Evolutionary conservation across 768 basidiomycete genomes (phyloP).

Genomic region (Tylopilus intermedius): DNA sequence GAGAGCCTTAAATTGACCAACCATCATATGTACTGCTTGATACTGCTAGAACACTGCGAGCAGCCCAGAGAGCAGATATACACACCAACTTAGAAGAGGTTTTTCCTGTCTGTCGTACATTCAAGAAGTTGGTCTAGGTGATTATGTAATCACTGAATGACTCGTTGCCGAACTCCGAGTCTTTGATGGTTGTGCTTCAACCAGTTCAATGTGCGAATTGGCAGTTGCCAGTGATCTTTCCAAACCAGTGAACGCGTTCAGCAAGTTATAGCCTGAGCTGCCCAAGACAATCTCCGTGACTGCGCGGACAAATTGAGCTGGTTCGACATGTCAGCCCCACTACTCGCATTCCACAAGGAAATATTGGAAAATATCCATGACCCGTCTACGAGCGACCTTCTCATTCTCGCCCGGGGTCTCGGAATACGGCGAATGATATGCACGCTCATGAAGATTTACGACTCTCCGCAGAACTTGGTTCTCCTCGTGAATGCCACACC

Average conservation of each 20-base stretch:
- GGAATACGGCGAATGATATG: slow-evolving; percentile 81
- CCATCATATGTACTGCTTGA: no score
- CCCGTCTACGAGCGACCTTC: slow-evolving; percentile 65
- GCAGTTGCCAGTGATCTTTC: not conserved
- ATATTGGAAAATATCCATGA: slow-evolving; percentile 69
- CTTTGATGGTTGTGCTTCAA: no score
- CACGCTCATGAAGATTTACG: slow-evolving; percentile 88
- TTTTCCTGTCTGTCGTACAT: not conserved
- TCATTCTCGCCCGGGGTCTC: slow-evolving; percentile 84
- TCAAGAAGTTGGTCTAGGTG: not conserved
- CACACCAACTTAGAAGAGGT: no score
- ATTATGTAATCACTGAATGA: not conserved
- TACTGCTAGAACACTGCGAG: no score
- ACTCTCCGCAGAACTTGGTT: slow-evolving; percentile 77
- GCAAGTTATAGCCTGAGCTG: slow-evolving; percentile 1
- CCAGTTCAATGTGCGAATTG: not conserved
- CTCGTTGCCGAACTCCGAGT: no score
- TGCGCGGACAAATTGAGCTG: not conserved
- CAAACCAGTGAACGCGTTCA: not conserved
- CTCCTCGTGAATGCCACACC: slow-evolving; percentile 78
- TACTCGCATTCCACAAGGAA: slow-evolving; percentile 62
- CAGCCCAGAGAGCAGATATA: no score
- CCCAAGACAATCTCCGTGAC: not conserved
- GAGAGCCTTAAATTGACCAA: no score
- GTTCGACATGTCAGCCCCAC: slow-evolving; percentile 22